Evolutionary conservation across 441 rosid genomes (phyloP).

Genomic region (Cnidoscolus chayamansa): DNA sequence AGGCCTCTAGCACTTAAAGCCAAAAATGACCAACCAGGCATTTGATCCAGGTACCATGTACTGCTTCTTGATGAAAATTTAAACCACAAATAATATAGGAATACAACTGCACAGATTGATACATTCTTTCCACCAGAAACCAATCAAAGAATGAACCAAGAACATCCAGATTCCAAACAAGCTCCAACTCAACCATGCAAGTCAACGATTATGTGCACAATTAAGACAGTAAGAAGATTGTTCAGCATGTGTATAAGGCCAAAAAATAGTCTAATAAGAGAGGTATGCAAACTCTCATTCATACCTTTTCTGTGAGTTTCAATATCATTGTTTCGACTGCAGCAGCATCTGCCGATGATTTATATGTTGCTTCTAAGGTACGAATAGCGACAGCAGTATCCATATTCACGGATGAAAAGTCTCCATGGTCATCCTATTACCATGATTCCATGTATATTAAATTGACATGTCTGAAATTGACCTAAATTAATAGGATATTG

Average conservation of each 20-base stretch:
- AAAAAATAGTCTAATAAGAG: background rate
- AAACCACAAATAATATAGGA: background rate
- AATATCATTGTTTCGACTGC: slow-evolving; percentile 75
- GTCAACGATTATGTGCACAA: background rate
- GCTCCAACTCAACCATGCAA: background rate
- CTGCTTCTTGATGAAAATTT: background rate
- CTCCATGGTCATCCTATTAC: slow-evolving; percentile 90
- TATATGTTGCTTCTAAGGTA: slow-evolving; percentile 94
- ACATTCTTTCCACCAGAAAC: background rate
- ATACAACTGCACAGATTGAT: background rate
- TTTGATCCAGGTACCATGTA: background rate
- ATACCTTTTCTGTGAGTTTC: slow-evolving; percentile 83
- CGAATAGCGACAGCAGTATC: slow-evolving; percentile 99
- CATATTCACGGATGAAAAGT: slow-evolving; percentile 97
- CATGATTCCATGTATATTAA: slow-evolving; percentile 16
- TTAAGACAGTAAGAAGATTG: background rate
- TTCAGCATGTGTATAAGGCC: background rate
- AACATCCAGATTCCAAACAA: too few species aligned
- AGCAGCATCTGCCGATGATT: slow-evolving; percentile 90
- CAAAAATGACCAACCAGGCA: background rate
- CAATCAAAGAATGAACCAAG: slow-evolving; percentile 3
- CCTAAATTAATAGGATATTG: background rate
- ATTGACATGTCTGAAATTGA: background rate
- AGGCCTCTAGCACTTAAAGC: too few species aligned
- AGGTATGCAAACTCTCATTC: slow-evolving; percentile 4